These are phyloP conservation scores for Allodekkera sacchari DNA, from an alignment of 805 yeast genomes.

Conservation along the genomic window DNA sequence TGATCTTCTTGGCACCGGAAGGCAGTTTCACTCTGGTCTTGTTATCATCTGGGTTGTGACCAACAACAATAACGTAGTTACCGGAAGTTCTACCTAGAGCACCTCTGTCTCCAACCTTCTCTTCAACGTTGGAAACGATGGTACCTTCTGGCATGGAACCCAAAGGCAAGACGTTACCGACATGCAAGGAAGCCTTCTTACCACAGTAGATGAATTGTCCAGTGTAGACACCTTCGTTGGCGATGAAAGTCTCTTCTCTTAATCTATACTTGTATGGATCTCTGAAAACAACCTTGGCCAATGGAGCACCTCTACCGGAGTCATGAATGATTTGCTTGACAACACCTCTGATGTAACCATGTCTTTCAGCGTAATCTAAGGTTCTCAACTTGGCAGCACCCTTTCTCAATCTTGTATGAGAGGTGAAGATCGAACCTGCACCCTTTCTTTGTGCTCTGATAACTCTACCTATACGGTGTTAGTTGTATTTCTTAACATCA, in stretches of 20 bases:
- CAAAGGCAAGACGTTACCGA: slow-evolving; percentile 95
- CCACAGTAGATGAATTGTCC: slow-evolving; percentile 99
- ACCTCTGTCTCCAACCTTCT: slow-evolving; percentile 84
- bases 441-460: slow-evolving; percentile 99
- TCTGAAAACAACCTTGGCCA: slow-evolving; percentile 97
- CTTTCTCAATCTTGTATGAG: slow-evolving; percentile 99
- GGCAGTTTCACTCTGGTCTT: slow-evolving; percentile 99
- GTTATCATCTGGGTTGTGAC: slow-evolving; percentile 98
- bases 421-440: slow-evolving; percentile 99
- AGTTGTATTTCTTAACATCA: too few species aligned
- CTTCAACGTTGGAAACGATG: slow-evolving; percentile 44
- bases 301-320: slow-evolving; percentile 99
- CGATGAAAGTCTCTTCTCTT: slow-evolving; percentile 98
- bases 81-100: slow-evolving; percentile 99
- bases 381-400: slow-evolving; percentile 99
- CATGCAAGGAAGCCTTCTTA: slow-evolving; percentile 93
- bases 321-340: slow-evolving; percentile 98
- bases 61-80: slow-evolving; percentile 97
- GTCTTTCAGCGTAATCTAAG: slow-evolving; percentile 98
- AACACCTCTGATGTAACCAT: slow-evolving; percentile 99
- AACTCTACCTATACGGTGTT: slow-evolving; percentile 83
- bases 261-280: slow-evolving; percentile 98
- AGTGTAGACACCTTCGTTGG: slow-evolving; percentile 99
- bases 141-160: slow-evolving; percentile 99
- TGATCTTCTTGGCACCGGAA: slow-evolving; percentile 97